Conservation (phyloP, 352 stramenopile species). For the Globisporangium paddicum region DNA sequence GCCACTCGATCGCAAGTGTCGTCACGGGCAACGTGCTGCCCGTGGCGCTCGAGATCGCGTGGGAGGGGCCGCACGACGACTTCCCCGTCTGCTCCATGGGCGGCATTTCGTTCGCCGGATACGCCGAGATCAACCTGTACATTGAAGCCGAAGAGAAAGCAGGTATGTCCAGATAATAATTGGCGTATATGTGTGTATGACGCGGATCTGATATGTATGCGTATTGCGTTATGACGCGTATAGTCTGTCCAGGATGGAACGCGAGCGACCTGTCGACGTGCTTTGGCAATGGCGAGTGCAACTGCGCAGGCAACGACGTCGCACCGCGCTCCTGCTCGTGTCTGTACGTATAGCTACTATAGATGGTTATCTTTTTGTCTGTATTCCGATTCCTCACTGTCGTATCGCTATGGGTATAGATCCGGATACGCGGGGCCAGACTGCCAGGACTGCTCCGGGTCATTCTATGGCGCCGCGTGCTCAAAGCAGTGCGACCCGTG, state of each 20-base stretch:
- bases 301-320: slow-evolving; percentile 61
- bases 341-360: slow-evolving; percentile 36
- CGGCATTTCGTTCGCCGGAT: slow-evolving; percentile 67
- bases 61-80: slow-evolving; percentile 46
- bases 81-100: slow-evolving; percentile 73
- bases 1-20: slow-evolving; percentile 57
- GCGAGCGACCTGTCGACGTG: slow-evolving; percentile 37
- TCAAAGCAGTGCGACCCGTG: slow-evolving; percentile 60
- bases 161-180: slow-evolving; percentile 27
- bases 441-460: slow-evolving; percentile 54
- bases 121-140: slow-evolving; percentile 77
- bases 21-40: slow-evolving; percentile 37
- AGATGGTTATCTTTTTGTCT: too few species aligned
- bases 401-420: slow-evolving; percentile 15
- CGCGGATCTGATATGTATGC: not conserved
- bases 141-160: slow-evolving; percentile 77
- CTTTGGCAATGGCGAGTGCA: slow-evolving; percentile 63
- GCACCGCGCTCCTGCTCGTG: slow-evolving; percentile 55
- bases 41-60: slow-evolving; percentile 52
- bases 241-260: slow-evolving; percentile 77
- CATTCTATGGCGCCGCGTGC: slow-evolving; percentile 57
- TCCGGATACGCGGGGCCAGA: slow-evolving; percentile 64
- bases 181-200: not conserved
- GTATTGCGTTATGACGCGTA: not conserved
- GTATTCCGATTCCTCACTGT: not conserved